phyloP scores from a whole-genome alignment of 2,329 filamentous ascomycete species.

The Calonectria montana region DNA sequence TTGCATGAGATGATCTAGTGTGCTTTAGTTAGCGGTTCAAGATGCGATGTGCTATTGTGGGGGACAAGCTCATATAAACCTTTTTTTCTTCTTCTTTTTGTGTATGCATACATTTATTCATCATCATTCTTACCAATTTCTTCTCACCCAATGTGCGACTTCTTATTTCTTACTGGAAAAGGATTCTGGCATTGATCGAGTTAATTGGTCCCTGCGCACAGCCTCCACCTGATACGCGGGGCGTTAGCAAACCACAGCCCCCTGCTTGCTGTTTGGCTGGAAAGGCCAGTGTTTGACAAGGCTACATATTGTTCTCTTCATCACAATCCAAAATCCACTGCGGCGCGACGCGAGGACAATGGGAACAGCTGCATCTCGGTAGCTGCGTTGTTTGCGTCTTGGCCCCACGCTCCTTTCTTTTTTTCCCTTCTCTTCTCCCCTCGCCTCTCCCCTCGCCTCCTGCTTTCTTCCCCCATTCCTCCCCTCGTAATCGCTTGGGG shows the following conservation, averaged over 20 bases:
- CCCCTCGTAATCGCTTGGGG: background rate
- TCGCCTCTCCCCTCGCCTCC: background rate
- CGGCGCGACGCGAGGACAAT: conserved; percentile 35
- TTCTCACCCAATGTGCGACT: background rate
- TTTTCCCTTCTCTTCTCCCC: background rate
- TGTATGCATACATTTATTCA: no score
- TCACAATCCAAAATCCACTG: conserved; percentile 40
- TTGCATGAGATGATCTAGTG: no score
- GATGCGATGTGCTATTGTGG: no score
- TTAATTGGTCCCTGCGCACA: background rate
- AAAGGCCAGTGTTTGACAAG: conserved; percentile 16
- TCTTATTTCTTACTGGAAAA: background rate
- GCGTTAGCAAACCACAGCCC: background rate
- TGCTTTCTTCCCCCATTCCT: background rate
- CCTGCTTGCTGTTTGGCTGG: conserved; percentile 7
- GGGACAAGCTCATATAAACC: no score
- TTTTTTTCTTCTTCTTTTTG: no score
- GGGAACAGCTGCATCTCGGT: conserved; percentile 27
- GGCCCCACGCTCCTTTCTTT: conserved; percentile 1
- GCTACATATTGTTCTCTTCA: conserved; percentile 43
- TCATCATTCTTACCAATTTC: background rate
- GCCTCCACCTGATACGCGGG: background rate
- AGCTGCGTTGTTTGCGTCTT: background rate
- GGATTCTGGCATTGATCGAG: background rate
- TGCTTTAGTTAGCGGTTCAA: no score